Conservation (phyloP, 768 basidiomycete species). For the Peribolospora kevripleyi region DNA sequence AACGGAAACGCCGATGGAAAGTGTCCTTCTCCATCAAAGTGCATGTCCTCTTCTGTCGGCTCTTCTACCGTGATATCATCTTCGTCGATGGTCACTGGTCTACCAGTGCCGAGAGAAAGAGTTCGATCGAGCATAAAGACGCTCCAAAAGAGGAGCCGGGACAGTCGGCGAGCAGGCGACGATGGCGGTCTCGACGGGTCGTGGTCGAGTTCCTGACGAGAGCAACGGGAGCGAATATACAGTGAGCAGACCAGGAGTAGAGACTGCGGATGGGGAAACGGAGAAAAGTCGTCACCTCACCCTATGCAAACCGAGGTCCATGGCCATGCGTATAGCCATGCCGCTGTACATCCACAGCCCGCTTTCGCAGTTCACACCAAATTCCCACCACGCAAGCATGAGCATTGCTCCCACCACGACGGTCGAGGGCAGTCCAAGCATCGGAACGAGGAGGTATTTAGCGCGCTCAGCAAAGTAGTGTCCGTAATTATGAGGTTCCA, state of each 20-base stretch:
- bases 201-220: conserved; percentile 8
- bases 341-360: conserved; percentile 12
- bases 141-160: conserved; percentile 14
- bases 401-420: conserved; percentile 10
- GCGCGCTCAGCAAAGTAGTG: conserved; percentile 11
- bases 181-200: conserved; percentile 7
- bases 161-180: conserved; percentile 6
- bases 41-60: conserved; percentile 9
- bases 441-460: conserved; percentile 11
- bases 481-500: conserved; percentile 9
- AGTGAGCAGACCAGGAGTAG: no score
- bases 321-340: conserved; percentile 12
- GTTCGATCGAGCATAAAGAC: conserved; percentile 12
- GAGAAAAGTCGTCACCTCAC: conserved; percentile 1
- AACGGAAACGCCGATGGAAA: not conserved
- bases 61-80: conserved; percentile 12
- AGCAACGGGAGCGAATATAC: no score
- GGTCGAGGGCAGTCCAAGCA: conserved; percentile 11
- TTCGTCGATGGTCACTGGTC: conserved; percentile 9
- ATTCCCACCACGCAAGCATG: conserved; percentile 7
- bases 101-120: conserved; percentile 10
- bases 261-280: not conserved
- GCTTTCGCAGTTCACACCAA: conserved; percentile 12
- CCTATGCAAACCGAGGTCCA: conserved; percentile 13
- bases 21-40: not conserved